These are phyloP conservation scores for Agrocybe chaxingu DNA, from an alignment of 768 basidiomycete species.

Conservation along the genomic window DNA sequence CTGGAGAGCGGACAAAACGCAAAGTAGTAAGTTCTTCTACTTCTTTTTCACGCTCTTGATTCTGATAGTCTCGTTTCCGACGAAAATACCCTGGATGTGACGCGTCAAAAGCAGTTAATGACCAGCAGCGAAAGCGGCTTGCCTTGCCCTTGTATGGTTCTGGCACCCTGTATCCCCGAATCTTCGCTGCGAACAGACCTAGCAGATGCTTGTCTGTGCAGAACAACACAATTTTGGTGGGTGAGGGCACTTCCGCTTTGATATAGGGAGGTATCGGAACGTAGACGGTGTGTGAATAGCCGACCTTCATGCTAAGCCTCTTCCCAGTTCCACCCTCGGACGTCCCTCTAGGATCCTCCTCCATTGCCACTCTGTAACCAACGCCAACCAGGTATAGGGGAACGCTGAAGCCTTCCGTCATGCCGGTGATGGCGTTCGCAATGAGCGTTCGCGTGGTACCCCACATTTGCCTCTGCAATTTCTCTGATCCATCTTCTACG, in stretches of 20 bases:
- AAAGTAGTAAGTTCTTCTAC: conserved; percentile 38
- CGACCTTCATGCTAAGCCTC: conserved; percentile 87
- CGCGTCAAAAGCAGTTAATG: background rate
- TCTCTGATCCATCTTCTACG: conserved; percentile 65
- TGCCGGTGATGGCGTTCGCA: conserved; percentile 84
- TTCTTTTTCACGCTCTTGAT: conserved; percentile 96
- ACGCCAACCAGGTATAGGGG: conserved; percentile 92
- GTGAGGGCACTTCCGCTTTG: conserved; percentile 71
- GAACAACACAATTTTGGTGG: conserved; percentile 79
- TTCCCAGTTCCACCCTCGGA: conserved; percentile 55
- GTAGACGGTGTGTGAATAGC: conserved; percentile 84
- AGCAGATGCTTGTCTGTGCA: conserved; percentile 88
- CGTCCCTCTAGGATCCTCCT: conserved; percentile 70
- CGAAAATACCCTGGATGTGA: conserved; percentile 75
- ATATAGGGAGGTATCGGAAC: conserved; percentile 83
- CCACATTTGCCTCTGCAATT: conserved; percentile 89
- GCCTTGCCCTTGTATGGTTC: conserved; percentile 99
- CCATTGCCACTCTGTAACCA: conserved; percentile 86
- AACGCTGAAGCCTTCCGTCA: conserved; percentile 83
- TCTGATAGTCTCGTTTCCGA: conserved; percentile 89
- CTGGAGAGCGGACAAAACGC: background rate
- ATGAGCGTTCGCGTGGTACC: conserved; percentile 92
- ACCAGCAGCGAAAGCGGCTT: conserved; percentile 23
- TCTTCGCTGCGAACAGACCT: conserved; percentile 84
- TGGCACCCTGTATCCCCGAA: conserved; percentile 81